Conservation (phyloP, 768 basidiomycete species). For the Xerocomus potaroensis region DNA sequence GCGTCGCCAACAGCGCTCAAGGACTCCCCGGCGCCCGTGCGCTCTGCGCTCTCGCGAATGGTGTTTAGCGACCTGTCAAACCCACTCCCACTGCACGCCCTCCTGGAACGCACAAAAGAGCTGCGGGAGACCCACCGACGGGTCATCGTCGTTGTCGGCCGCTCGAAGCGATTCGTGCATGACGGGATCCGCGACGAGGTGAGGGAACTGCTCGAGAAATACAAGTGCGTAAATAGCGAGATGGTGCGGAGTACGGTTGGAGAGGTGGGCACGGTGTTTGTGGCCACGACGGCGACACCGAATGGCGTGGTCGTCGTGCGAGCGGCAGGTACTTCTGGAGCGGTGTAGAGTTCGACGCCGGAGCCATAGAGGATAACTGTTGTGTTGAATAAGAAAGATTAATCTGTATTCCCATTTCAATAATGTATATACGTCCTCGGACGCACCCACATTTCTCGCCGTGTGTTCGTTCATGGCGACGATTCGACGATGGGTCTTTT, state of each 20-base stretch:
- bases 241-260: conserved; percentile 76
- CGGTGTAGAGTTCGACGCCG: not conserved
- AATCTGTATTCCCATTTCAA: not conserved
- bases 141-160: conserved; percentile 65
- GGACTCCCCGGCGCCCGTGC: conserved; percentile 5
- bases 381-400: not conserved
- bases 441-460: too few relatives aligned
- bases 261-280: conserved; percentile 75
- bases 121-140: conserved; percentile 31
- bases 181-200: conserved; percentile 61
- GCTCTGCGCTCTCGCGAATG: conserved; percentile 56
- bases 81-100: conserved; percentile 50
- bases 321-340: conserved; percentile 36
- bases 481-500: conserved; percentile 38
- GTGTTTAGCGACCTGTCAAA: conserved; percentile 52
- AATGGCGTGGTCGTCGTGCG: conserved; percentile 68
- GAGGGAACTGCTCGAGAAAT: conserved; percentile 39
- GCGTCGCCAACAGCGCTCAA: conserved; percentile 27
- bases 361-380: too few relatives aligned
- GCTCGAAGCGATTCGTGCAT: conserved; percentile 66
- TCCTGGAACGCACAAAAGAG: conserved; percentile 40
- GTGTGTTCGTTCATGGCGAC: conserved; percentile 4
- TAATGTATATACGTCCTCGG: too few relatives aligned
- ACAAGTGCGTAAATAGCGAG: conserved; percentile 10
- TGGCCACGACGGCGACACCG: conserved; percentile 54